Conservation (phyloP, 331 rosid species). For the Stylosanthes scabra region DNA sequence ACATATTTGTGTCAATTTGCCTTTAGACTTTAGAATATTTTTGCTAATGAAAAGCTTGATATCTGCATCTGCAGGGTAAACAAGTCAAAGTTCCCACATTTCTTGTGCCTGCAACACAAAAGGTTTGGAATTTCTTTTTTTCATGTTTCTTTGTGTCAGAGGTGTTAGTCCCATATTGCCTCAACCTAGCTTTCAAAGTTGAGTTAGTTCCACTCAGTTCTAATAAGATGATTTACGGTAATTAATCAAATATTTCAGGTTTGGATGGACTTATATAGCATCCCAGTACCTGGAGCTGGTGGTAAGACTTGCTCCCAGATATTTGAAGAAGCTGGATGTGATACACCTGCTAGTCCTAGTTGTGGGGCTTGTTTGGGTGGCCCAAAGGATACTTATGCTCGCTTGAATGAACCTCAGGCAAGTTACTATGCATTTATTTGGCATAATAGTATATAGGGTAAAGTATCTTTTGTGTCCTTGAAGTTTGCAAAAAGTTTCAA, state of each 20-base stretch:
- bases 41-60: constrained; percentile 26
- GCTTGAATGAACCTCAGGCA: constrained; percentile 88
- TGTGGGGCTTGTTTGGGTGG: constrained; percentile 99
- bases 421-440: constrained; percentile 39
- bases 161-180: not conserved
- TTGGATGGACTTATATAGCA: constrained; percentile 90
- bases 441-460: not conserved
- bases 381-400: constrained; percentile 93
- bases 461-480: no score
- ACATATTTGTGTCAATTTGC: constrained; percentile 25
- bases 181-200: no score
- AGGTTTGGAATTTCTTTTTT: constrained; percentile 58
- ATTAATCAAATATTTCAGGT: constrained; percentile 53
- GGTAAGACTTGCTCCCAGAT: constrained; percentile 99
- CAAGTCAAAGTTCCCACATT: constrained; percentile 96
- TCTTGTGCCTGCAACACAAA: constrained; percentile 98
- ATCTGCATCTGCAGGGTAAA: constrained; percentile 72
- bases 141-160: constrained; percentile 20
- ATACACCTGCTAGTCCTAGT: constrained; percentile 94
- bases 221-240: no score
- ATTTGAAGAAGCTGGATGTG: constrained; percentile 99
- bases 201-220: no score
- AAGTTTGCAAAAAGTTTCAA: no score
- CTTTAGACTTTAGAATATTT: constrained; percentile 15
- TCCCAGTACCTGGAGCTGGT: constrained; percentile 93